A percentile compares a stretch with the other conserved stretches of the same genome.
These are phyloP conservation scores for Phytopythium kandeliae DNA, from an alignment of 352 stramenopile genomes.

Conservation along the genomic window DNA sequence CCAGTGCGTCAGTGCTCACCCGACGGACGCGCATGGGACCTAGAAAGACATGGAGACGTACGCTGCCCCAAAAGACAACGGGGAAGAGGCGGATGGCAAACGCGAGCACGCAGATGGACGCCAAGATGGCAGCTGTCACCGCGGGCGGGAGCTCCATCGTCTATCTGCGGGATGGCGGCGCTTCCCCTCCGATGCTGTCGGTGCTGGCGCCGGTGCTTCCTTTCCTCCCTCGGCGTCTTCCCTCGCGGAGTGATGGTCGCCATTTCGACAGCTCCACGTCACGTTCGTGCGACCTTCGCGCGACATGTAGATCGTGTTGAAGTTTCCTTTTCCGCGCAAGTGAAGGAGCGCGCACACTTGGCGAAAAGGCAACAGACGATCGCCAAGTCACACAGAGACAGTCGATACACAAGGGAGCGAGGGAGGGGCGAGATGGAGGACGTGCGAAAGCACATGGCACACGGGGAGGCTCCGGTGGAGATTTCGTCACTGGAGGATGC, in stretches of 20 bases:
- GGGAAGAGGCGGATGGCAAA: slow-evolving; percentile 90
- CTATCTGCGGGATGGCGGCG: background rate
- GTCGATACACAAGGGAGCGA: background rate
- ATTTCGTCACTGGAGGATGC: slow-evolving; percentile 19
- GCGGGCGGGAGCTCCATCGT: slow-evolving; percentile 18
- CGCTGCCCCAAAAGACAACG: slow-evolving; percentile 86
- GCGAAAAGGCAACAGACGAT: background rate
- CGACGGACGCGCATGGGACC: no score
- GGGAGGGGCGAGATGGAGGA: slow-evolving; percentile 5
- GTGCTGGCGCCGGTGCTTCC: background rate
- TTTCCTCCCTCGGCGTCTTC: background rate
- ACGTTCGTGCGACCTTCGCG: slow-evolving; percentile 34
- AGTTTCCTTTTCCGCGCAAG: slow-evolving; percentile 35
- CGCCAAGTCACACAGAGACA: no score
- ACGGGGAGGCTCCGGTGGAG: slow-evolving; percentile 4
- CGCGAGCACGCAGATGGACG: slow-evolving; percentile 83
- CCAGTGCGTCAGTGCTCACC: no score
- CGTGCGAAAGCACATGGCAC: background rate
- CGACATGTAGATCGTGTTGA: slow-evolving; percentile 30
- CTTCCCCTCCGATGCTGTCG: background rate
- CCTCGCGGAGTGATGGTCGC: slow-evolving; percentile 3
- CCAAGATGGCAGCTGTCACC: slow-evolving; percentile 45
- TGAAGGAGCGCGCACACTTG: no score
- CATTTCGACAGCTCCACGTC: background rate
- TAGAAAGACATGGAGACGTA: slow-evolving; percentile 18